A percentile compares a stretch with the other conserved stretches of the same genome.
Conservation (phyloP, 768 basidiomycete species). For the Chalciporus sphaerocephalus region DNA sequence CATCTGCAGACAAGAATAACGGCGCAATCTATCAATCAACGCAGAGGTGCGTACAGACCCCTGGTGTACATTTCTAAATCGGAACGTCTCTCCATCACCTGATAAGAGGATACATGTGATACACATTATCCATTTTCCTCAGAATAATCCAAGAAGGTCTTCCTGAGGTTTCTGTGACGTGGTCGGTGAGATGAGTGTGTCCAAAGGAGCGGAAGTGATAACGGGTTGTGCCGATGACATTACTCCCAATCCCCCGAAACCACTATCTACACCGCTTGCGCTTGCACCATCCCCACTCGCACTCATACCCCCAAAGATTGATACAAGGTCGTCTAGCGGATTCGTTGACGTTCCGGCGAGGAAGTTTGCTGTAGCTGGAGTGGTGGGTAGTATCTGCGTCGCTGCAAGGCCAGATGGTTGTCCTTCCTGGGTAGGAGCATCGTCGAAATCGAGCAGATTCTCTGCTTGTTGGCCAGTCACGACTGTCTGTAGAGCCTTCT, state of each 20-base stretch:
- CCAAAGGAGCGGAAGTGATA: conserved; percentile 18
- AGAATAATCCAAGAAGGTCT: conserved; percentile 56
- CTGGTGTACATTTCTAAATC: neutral
- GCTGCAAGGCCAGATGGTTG: conserved; percentile 74
- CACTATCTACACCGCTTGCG: conserved; percentile 6
- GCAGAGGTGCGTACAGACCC: neutral
- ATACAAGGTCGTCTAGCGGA: conserved; percentile 89
- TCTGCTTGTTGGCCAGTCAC: conserved; percentile 90
- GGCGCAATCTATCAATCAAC: neutral
- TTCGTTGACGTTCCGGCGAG: conserved; percentile 80
- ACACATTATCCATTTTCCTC: conserved; percentile 13
- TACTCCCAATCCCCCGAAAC: conserved; percentile 19
- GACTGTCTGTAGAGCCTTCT: conserved; percentile 89
- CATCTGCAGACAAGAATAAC: neutral
- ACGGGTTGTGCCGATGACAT: conserved; percentile 9
- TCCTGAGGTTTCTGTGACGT: conserved; percentile 39
- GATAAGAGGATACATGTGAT: conserved; percentile 1
- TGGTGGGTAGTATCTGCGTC: conserved; percentile 64
- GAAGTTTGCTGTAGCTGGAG: conserved; percentile 70
- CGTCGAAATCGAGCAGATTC: conserved; percentile 93
- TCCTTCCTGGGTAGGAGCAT: conserved; percentile 51
- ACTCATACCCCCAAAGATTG: conserved; percentile 71
- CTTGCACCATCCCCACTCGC: conserved; percentile 20
- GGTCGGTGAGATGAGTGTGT: conserved; percentile 15
- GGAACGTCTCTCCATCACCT: neutral